These are phyloP conservation scores for Tetracladium marchalianum DNA, from an alignment of 495 filamentous ascomycete species.

Conservation along the genomic window DNA sequence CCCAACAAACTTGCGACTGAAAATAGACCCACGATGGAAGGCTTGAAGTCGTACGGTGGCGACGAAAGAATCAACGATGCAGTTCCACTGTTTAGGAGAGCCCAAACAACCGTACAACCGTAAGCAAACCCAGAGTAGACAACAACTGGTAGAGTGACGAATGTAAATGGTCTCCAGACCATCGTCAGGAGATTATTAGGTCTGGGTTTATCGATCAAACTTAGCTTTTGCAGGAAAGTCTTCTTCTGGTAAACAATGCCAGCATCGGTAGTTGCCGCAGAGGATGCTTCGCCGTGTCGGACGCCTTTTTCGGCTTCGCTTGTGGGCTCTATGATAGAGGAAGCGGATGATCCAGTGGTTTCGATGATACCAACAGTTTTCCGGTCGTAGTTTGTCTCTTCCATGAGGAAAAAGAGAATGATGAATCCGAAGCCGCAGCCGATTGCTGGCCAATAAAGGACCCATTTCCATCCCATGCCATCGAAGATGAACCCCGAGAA, in stretches of 20 bases:
- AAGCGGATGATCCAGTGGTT: background rate
- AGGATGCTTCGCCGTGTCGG: background rate
- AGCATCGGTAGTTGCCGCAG: conserved; percentile 1
- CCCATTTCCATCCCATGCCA: conserved; percentile 50
- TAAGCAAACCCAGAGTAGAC: conserved; percentile 60
- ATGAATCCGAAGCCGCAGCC: conserved; percentile 39
- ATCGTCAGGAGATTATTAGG: conserved; percentile 31
- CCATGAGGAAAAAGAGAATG: conserved; percentile 21
- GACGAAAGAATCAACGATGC: conserved; percentile 48
- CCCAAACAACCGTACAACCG: conserved; percentile 52
- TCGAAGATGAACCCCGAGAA: conserved; percentile 54
- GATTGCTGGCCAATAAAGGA: conserved; percentile 50
- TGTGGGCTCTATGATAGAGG: background rate
- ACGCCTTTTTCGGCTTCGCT: background rate
- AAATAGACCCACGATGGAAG: conserved; percentile 52
- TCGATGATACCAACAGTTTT: conserved; percentile 3
- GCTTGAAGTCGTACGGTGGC: conserved; percentile 45
- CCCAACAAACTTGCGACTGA: conserved; percentile 31
- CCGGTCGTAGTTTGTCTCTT: conserved; percentile 23
- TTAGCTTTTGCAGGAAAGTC: conserved; percentile 45
- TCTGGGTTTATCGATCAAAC: conserved; percentile 37
- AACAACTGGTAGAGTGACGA: conserved; percentile 48
- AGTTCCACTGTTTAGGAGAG: conserved; percentile 59
- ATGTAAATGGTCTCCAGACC: conserved; percentile 30
- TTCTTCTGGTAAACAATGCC: conserved; percentile 19